phyloP scores from a whole-genome alignment of 495 filamentous ascomycete species.

The Barbatosphaeria neglecta region DNA sequence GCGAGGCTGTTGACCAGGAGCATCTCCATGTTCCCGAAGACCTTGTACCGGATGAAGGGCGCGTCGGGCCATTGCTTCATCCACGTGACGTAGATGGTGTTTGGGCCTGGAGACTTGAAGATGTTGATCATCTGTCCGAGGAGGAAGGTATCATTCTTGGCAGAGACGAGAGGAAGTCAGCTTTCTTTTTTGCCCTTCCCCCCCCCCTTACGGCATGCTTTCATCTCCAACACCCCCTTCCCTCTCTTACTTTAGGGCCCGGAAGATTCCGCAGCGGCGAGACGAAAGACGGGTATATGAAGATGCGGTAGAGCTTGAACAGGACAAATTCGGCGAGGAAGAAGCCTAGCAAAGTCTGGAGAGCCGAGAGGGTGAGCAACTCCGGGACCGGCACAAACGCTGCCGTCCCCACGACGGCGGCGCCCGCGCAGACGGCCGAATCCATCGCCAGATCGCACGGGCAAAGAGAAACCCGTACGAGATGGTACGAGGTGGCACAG shows the following conservation, averaged over 20 bases:
- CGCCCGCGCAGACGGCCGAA: not conserved
- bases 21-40: constrained; percentile 18
- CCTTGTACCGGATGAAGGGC: constrained; percentile 25
- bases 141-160: constrained; percentile 5
- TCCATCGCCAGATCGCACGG: constrained; percentile 8
- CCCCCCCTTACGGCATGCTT: too few species aligned
- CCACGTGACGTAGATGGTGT: constrained; percentile 8
- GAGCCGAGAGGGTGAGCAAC: not conserved
- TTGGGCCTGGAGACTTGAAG: constrained; percentile 2
- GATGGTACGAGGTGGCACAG: too few species aligned
- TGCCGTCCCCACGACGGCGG: constrained; percentile 5
- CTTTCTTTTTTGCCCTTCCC: too few species aligned
- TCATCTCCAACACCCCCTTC: not conserved
- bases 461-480: too few species aligned
- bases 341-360: constrained; percentile 1
- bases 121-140: constrained; percentile 5
- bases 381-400: constrained; percentile 1
- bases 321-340: constrained; percentile 7
- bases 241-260: constrained; percentile 12
- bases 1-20: constrained; percentile 22
- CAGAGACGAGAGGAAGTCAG: not conserved
- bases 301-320: constrained; percentile 10
- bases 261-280: constrained; percentile 20
- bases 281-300: constrained; percentile 13
- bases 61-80: constrained; percentile 18